A percentile compares a stretch with the other conserved stretches of the same genome.
Evolutionary conservation across 768 basidiomycete species (phyloP).

Genomic region (Chalciporus piperatus): DNA sequence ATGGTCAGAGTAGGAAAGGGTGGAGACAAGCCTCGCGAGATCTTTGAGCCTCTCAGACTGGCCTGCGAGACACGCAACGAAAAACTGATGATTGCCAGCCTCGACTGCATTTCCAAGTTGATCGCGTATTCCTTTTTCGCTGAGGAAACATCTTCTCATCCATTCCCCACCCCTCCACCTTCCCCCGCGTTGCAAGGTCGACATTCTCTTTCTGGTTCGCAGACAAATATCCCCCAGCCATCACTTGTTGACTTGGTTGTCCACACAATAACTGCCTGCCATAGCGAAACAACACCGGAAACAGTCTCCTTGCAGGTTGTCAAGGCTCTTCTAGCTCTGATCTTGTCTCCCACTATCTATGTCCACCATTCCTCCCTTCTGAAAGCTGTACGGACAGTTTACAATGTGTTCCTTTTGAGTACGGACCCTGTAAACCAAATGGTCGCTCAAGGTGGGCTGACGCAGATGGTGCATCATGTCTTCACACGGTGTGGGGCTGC

Average conservation of each 20-base stretch:
- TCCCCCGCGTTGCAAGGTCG: slow-evolving; percentile 56
- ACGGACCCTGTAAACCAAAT: slow-evolving; percentile 91
- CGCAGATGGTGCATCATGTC: slow-evolving; percentile 97
- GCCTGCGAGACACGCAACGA: slow-evolving; percentile 95
- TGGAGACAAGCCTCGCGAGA: slow-evolving; percentile 75
- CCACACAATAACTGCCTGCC: slow-evolving; percentile 90
- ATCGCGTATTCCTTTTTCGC: slow-evolving; percentile 97
- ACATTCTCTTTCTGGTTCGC: slow-evolving; percentile 43
- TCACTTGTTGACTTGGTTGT: slow-evolving; percentile 91
- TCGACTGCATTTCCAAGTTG: slow-evolving; percentile 97
- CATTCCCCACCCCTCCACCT: slow-evolving; percentile 70
- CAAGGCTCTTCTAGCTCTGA: slow-evolving; percentile 86
- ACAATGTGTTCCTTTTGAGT: slow-evolving; percentile 95
- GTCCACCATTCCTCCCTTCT: slow-evolving; percentile 96
- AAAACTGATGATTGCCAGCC: slow-evolving; percentile 91
- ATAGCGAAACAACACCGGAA: slow-evolving; percentile 84
- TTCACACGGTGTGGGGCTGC: slow-evolving; percentile 73
- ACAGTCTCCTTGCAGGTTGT: slow-evolving; percentile 95
- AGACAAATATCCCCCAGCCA: slow-evolving; percentile 53
- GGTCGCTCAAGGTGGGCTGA: slow-evolving; percentile 96
- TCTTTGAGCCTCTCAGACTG: slow-evolving; percentile 93
- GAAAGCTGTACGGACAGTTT: slow-evolving; percentile 96
- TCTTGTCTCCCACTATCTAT: slow-evolving; percentile 80
- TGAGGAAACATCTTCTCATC: slow-evolving; percentile 49
- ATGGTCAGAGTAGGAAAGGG: slow-evolving; percentile 75